A percentile compares a stretch with the other conserved stretches of the same genome.
These are phyloP conservation scores for Torulaspora microellipsoides DNA, from an alignment of 805 yeast species.

Conservation along the genomic window DNA sequence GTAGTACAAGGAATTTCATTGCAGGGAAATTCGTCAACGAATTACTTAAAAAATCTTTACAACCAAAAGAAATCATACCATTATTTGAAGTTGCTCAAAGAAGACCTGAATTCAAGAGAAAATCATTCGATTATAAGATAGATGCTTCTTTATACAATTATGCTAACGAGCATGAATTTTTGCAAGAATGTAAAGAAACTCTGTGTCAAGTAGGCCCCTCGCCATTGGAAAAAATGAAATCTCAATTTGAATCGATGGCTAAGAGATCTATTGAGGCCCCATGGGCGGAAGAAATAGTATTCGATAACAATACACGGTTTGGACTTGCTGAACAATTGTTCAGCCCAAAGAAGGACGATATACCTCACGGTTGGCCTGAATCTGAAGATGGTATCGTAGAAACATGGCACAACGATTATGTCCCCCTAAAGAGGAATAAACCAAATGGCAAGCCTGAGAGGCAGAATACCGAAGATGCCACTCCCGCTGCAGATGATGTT, in stretches of 20 bases:
- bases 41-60: conserved; percentile 28
- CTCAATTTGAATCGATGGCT: conserved; percentile 28
- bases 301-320: conserved; percentile 53
- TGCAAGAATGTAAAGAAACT: conserved; percentile 74
- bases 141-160: conserved; percentile 52
- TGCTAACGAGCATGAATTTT: conserved; percentile 47
- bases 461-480: conserved; percentile 28
- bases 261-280: conserved; percentile 66
- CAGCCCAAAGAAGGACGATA: conserved; percentile 48
- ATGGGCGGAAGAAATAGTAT: conserved; percentile 62
- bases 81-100: conserved; percentile 31
- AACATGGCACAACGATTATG: conserved; percentile 56
- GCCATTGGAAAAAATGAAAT: conserved; percentile 21
- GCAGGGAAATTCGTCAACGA: conserved; percentile 60
- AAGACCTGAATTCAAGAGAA: conserved; percentile 30
- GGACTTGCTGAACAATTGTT: conserved; percentile 70
- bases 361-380: conserved; percentile 31
- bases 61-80: conserved; percentile 35
- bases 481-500: conserved; percentile 21
- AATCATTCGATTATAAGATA: conserved; percentile 23
- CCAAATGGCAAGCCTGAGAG: conserved; percentile 33
- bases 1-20: conserved; percentile 64
- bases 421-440: conserved; percentile 62
- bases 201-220: conserved; percentile 45
- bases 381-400: conserved; percentile 54